Conservation (phyloP, 2,329 filamentous ascomycete genomes). For the Ilyonectria sp. region DNA sequence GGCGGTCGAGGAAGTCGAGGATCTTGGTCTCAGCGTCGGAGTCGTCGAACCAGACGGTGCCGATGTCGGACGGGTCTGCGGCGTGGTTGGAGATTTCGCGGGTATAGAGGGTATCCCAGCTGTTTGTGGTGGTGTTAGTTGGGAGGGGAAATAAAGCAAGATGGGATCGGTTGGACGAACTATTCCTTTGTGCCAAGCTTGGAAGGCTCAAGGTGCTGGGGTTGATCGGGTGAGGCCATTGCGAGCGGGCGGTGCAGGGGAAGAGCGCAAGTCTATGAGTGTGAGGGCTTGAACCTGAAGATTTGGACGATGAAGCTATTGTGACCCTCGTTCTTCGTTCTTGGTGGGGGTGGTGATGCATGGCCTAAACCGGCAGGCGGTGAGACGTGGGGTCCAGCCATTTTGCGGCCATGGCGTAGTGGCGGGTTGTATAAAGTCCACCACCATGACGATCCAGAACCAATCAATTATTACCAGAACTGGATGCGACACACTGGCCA, state of each 20-base stretch:
- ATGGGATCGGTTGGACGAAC: conserved; percentile 64
- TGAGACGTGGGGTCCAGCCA: conserved; percentile 25
- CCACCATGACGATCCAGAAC: background rate
- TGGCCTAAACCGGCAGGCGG: conserved; percentile 45
- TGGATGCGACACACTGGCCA: background rate
- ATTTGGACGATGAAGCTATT: conserved; percentile 30
- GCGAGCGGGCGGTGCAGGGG: background rate
- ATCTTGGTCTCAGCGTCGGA: conserved; percentile 89
- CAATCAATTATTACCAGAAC: background rate
- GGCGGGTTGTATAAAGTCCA: background rate
- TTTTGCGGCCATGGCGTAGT: background rate
- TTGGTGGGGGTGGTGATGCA: conserved; percentile 43
- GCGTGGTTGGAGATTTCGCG: conserved; percentile 80
- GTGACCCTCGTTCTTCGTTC: conserved; percentile 13
- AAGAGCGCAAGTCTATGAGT: background rate
- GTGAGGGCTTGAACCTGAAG: conserved; percentile 5
- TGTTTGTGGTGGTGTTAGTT: conserved; percentile 51
- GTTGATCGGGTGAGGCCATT: conserved; percentile 56
- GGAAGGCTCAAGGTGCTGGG: conserved; percentile 81
- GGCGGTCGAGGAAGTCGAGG: conserved; percentile 73
- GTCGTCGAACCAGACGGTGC: conserved; percentile 97
- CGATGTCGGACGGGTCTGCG: conserved; percentile 81
- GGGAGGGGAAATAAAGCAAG: conserved; percentile 15
- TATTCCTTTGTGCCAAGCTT: conserved; percentile 92
- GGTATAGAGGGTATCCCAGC: conserved; percentile 83